Evolutionary conservation across 345 rosid genomes (phyloP).

Genomic region (Viola odorata): DNA sequence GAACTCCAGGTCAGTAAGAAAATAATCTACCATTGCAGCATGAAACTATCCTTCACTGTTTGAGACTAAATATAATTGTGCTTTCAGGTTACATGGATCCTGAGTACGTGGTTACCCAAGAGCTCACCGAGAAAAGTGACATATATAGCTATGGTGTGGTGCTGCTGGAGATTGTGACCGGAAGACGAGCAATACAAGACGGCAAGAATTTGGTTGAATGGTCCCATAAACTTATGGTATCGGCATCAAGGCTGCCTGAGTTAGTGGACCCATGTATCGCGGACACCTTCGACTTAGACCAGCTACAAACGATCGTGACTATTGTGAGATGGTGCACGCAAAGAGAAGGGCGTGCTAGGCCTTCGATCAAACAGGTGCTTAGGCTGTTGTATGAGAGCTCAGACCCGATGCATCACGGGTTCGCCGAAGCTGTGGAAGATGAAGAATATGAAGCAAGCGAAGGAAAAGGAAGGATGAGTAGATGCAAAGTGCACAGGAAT

Average conservation of each 20-base stretch:
- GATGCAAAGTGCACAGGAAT: constrained; percentile 48
- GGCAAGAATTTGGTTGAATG: constrained; percentile 73
- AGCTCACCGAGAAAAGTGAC: constrained; percentile 89
- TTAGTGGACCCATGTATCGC: constrained; percentile 59
- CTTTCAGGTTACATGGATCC: constrained; percentile 93
- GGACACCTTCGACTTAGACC: constrained; percentile 63
- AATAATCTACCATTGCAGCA: constrained; percentile 2
- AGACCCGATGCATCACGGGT: constrained; percentile 70
- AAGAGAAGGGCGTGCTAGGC: constrained; percentile 70
- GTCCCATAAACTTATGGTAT: constrained; percentile 45
- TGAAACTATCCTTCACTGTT: background rate
- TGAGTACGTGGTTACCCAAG: constrained; percentile 76
- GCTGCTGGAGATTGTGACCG: constrained; percentile 74
- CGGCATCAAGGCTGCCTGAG: constrained; percentile 50
- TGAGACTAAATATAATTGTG: constrained; percentile 11
- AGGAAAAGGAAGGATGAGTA: constrained; percentile 51
- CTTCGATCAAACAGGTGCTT: constrained; percentile 83
- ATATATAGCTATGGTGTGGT: constrained; percentile 92
- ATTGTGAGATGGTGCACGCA: constrained; percentile 90
- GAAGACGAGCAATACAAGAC: constrained; percentile 68
- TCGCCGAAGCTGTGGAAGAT: constrained; percentile 56
- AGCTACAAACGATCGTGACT: constrained; percentile 55
- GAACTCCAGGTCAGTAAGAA: constrained; percentile 80
- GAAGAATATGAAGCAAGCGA: constrained; percentile 56
- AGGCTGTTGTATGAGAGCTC: constrained; percentile 75